These are phyloP conservation scores for Paecilomyces formosus DNA, from an alignment of 2,329 filamentous ascomycete genomes.

Conservation along the genomic window DNA sequence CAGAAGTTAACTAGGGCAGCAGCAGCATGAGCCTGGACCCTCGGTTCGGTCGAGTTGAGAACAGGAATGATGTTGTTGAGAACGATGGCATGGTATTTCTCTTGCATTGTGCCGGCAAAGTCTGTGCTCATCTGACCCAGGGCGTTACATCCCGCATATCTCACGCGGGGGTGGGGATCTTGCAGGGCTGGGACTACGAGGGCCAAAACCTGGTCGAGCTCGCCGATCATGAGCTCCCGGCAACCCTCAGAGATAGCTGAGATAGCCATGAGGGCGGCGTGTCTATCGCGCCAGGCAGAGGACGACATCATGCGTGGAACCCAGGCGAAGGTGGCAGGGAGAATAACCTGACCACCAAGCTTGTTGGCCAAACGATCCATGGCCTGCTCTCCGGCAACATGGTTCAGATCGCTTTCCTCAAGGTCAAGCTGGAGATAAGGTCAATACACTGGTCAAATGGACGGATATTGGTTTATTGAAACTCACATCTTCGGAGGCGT, in stretches of 20 bases:
- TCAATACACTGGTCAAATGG: slow-evolving; percentile 8
- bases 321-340: slow-evolving; percentile 94
- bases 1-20: slow-evolving; percentile 99
- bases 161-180: slow-evolving; percentile 85
- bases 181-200: slow-evolving; percentile 87
- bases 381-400: slow-evolving; percentile 94
- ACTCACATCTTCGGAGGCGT: slow-evolving; percentile 79
- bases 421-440: slow-evolving; percentile 61
- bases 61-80: slow-evolving; percentile 89
- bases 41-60: slow-evolving; percentile 78
- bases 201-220: slow-evolving; percentile 87
- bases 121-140: slow-evolving; percentile 99
- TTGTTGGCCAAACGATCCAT: slow-evolving; percentile 98
- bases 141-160: slow-evolving; percentile 96
- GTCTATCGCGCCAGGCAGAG: slow-evolving; percentile 85
- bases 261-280: slow-evolving; percentile 96
- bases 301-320: slow-evolving; percentile 97
- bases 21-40: slow-evolving; percentile 93
- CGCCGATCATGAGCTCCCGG: slow-evolving; percentile 88
- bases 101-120: slow-evolving; percentile 96
- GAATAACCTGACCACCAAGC: slow-evolving; percentile 84
- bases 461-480: neutral
- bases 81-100: slow-evolving; percentile 82
- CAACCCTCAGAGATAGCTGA: slow-evolving; percentile 98
- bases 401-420: slow-evolving; percentile 94